Base-by-base conservation (phyloP, 2,329 filamentous ascomycete genomes). In the Exophiala aquamarina region DNA sequence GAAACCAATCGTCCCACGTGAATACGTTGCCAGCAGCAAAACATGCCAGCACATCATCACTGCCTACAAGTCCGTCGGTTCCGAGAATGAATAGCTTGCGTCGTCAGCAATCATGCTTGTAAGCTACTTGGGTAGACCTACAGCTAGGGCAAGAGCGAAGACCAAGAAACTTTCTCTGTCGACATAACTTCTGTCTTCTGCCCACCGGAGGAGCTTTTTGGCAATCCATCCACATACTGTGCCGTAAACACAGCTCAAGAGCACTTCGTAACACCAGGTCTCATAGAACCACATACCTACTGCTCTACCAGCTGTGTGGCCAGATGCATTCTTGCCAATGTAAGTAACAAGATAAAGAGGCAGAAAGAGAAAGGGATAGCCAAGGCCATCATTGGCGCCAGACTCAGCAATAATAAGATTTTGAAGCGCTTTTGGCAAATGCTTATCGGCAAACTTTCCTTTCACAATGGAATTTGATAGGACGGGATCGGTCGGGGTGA, bases 1-100 rank as follows among this genome's bases (percentile, higher is more conserved):
- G 85, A 68, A 67, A 78, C 76, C 57, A 60, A 42, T 59, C 58
- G 26, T 95, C 90, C 83, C 89, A 92, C 0, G 89, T 95, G 58
- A 96, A 95, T 1, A 81, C 81, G 61, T 95, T 95, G 1, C 91
- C 91, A 2, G 91, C 91, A 58, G 95, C 84, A 63, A 96, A 96
- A 69, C 89, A 95, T 1, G 91, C 90, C 5, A 96, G 75, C 1
- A 95, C 86, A 61, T 96, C 91, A 62, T 95, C 90, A 28, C 84
- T 92, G 1, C 89, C 90, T 38, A 95, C 78, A 75, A 95, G 78
- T 2, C 90, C 90, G 53, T 87, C 91, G 0, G 89, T 95, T 0
- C 90, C 90, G 0, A 89, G 78, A 43, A 95, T 87, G 63, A 95
- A 95, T 5, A 95, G 76, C n/a, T n/a, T n/a, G n/a, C n/a, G n/a